These are phyloP conservation scores for Botrytis galanthina DNA, from an alignment of 2,329 filamentous ascomycete species.

Conservation along the genomic window DNA sequence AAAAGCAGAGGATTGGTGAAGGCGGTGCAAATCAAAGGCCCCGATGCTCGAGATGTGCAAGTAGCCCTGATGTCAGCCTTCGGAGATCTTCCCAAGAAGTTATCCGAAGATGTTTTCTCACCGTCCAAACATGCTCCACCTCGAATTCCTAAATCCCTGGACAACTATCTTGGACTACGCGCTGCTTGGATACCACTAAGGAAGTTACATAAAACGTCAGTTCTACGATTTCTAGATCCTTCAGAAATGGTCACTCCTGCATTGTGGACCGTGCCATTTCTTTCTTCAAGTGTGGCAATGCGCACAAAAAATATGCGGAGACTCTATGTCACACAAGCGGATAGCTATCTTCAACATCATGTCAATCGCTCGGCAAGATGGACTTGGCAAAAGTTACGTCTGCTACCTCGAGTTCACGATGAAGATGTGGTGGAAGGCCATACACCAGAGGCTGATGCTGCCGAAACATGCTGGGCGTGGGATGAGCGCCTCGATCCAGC, in stretches of 20 bases:
- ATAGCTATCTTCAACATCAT: slow-evolving; percentile 68
- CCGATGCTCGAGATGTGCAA: slow-evolving; percentile 67
- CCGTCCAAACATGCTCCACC: slow-evolving; percentile 25
- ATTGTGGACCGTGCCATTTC: slow-evolving; percentile 68
- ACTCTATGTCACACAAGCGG: slow-evolving; percentile 72
- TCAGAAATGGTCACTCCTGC: slow-evolving; percentile 72
- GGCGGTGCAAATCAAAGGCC: slow-evolving; percentile 57
- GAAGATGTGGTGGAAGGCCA: slow-evolving; percentile 45
- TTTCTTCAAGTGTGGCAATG: slow-evolving; percentile 71
- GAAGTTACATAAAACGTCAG: slow-evolving; percentile 71
- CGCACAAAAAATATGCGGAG: slow-evolving; percentile 59
- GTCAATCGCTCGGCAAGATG: slow-evolving; percentile 46
- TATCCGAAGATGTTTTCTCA: slow-evolving; percentile 32
- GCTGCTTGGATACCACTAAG: slow-evolving; percentile 73
- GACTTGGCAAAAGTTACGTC: slow-evolving; percentile 69
- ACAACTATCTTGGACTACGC: slow-evolving; percentile 51
- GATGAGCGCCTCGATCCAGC: slow-evolving; percentile 42
- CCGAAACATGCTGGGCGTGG: slow-evolving; percentile 67
- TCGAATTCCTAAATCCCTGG: slow-evolving; percentile 27
- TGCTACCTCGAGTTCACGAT: slow-evolving; percentile 58
- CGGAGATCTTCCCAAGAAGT: slow-evolving; percentile 49
- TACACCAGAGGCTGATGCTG: slow-evolving; percentile 59
- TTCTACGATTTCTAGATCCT: slow-evolving; percentile 66
- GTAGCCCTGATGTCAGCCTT: slow-evolving; percentile 63
- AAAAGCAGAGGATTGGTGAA: slow-evolving; percentile 70